Percentiles rank a stretch among this genome's conserved stretches.
These are phyloP conservation scores for Paramecium caudatum DNA, from an alignment of 73 alveolate species.

Conservation along the genomic window DNA sequence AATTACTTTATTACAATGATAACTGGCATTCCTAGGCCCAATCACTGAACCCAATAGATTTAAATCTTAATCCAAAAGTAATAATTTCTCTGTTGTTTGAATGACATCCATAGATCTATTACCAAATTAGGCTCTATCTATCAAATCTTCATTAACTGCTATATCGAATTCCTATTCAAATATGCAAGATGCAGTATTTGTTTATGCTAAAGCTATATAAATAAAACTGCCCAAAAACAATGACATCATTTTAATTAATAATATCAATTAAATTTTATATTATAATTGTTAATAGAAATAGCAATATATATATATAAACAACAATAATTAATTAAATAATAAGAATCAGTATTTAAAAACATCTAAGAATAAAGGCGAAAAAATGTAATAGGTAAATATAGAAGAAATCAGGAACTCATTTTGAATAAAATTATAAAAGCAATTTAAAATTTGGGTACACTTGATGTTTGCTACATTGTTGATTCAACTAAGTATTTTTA, in stretches of 20 bases:
- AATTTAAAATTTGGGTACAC: neutral
- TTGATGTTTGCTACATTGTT: constrained; percentile 11
- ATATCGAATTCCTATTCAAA: constrained; percentile 11
- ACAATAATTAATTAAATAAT: too few species aligned
- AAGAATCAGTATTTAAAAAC: too few species aligned
- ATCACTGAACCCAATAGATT: neutral
- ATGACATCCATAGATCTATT: constrained; percentile 20
- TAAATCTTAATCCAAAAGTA: constrained; percentile 11
- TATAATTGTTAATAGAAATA: too few species aligned
- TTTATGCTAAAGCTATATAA: neutral
- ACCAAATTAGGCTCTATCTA: constrained; percentile 7
- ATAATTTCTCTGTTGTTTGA: neutral
- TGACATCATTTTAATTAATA: constrained; percentile 39
- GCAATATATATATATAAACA: too few species aligned
- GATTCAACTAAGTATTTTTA: constrained; percentile 9
- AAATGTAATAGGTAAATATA: too few species aligned
- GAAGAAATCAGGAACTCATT: neutral
- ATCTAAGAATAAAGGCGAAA: too few species aligned
- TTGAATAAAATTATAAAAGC: neutral
- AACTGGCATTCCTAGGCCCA: constrained; percentile 21
- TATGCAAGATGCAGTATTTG: neutral
- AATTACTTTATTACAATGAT: neutral
- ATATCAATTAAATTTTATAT: too few species aligned
- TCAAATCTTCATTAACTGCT: neutral
- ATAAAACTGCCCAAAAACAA: neutral